Evolutionary conservation across 2,329 filamentous ascomycete species (phyloP), one percentile per base, ranked within the genome.

Genomic region (Colletotrichum godetiae): DNA sequence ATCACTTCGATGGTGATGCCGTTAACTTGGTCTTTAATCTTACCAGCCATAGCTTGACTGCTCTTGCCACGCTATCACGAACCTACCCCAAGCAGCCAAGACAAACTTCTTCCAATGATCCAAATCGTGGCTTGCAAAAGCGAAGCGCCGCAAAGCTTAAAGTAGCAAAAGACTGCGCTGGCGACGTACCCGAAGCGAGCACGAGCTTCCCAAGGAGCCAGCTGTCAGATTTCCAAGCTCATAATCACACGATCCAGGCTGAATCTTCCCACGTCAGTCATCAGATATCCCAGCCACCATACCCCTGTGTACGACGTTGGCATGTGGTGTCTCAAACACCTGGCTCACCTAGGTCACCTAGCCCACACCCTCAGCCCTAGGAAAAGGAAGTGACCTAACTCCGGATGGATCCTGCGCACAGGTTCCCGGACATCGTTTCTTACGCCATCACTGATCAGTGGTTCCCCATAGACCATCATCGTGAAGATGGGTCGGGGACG

Each of bases 271-370:
- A 59, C 27, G 15, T 24, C 13, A 10, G n/a, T 22, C 19, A 63
- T 58, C 42, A 59, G 19, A 10, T 58, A 33, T 68, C 7, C 10
- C 24, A 31, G 37, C 7, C 37, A 35, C 69, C 37, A 49, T 68
- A 31, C 22, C 42, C 58, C 42, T 19, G 42, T 31, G 53, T 55
- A 42, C 33, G 27, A 53, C 66, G 53, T 42, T 52, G 69, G 69
- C 66, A 72, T 72, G 66, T 69, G 59, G 59, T 69, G 69, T 72
- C 69, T 72, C 31, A 69, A 56, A 69, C 66, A 64, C 4, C 31
- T 22, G 27, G 46, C 31, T 15, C 15, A 55, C 27, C 27, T 46
- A 53, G 13, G 42, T 15, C 31, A 37, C 33, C 56, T 42, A 42
- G 37, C 37, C 37, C 37, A 42, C 37, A 42, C 37, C 69, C 27